Evolutionary conservation across 2,329 filamentous ascomycete genomes (phyloP).

Genomic region (Xylogone sp.): DNA sequence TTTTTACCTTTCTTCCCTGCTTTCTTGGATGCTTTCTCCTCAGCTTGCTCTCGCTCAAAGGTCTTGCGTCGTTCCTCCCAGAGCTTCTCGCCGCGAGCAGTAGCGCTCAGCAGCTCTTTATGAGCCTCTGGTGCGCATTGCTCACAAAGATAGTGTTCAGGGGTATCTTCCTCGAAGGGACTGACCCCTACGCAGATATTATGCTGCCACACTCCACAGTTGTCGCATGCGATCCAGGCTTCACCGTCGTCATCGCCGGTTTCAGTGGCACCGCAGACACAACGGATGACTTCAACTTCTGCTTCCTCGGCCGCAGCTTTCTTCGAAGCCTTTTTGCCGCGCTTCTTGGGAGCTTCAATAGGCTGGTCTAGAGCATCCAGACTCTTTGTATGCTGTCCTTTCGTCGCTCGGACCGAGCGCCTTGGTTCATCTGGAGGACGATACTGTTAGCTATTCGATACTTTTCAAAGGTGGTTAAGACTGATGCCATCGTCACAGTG

Average conservation of each 20-base stretch:
- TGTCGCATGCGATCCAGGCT: constrained; percentile 94
- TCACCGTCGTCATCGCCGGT: constrained; percentile 83
- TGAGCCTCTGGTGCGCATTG: constrained; percentile 82
- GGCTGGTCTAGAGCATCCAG: constrained; percentile 70
- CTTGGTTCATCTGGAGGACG: constrained; percentile 68
- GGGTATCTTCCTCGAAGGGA: constrained; percentile 69
- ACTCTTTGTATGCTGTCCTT: constrained; percentile 90
- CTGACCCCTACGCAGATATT: constrained; percentile 90
- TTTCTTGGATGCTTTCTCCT: constrained; percentile 42
- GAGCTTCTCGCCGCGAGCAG: constrained; percentile 75
- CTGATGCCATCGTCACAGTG: neutral
- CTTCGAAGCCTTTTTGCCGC: constrained; percentile 47
- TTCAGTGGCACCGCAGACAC: constrained; percentile 84
- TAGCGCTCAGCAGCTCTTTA: constrained; percentile 71
- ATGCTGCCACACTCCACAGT: constrained; percentile 92
- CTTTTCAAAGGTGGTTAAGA: neutral
- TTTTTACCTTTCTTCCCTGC: constrained; percentile 59
- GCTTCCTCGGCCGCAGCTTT: constrained; percentile 47
- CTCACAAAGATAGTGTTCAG: constrained; percentile 89
- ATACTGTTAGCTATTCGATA: constrained; percentile 16
- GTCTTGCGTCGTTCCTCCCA: constrained; percentile 71
- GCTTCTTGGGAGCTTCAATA: constrained; percentile 46
- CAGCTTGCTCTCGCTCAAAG: constrained; percentile 52
- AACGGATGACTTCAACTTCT: constrained; percentile 70
- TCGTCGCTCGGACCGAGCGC: constrained; percentile 92